Conservation (phyloP, 139 green algal genomes). For the Astrephomene gubernaculifera region DNA sequence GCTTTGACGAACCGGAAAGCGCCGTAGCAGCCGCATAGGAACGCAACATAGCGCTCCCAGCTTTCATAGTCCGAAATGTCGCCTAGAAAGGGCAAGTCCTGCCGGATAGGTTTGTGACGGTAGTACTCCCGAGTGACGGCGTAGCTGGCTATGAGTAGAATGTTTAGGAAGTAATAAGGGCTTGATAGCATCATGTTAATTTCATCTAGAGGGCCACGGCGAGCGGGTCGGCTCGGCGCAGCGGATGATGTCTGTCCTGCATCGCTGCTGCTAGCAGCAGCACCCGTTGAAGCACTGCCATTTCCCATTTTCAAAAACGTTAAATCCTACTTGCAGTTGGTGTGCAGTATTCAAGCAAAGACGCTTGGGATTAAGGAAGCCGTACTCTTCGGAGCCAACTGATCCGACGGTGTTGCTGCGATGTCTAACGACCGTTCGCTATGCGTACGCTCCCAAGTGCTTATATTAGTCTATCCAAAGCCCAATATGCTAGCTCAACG, state of each 20-base stretch:
- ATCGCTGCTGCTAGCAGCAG: background rate
- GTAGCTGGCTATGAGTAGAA: constrained; percentile 7
- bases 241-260: background rate
- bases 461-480: too few relatives aligned
- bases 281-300: background rate
- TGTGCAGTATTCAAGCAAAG: too few relatives aligned
- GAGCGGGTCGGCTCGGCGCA: background rate
- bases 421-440: too few relatives aligned
- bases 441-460: too few relatives aligned
- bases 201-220: background rate
- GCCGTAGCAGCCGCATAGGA: constrained; percentile 21
- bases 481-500: too few relatives aligned
- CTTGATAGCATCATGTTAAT: constrained; percentile 18
- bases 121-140: background rate
- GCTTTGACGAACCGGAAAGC: constrained; percentile 12
- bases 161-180: constrained; percentile 1
- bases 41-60: constrained; percentile 34
- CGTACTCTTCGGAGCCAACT: too few relatives aligned
- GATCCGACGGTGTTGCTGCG: too few relatives aligned
- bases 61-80: constrained; percentile 6
- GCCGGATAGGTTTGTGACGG: background rate
- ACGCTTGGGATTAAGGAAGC: too few relatives aligned
- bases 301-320: background rate
- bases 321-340: background rate
- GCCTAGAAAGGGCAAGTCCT: constrained; percentile 1